Conservation (phyloP, 2,329 filamentous ascomycete genomes). For the Piedraia hortae region DNA sequence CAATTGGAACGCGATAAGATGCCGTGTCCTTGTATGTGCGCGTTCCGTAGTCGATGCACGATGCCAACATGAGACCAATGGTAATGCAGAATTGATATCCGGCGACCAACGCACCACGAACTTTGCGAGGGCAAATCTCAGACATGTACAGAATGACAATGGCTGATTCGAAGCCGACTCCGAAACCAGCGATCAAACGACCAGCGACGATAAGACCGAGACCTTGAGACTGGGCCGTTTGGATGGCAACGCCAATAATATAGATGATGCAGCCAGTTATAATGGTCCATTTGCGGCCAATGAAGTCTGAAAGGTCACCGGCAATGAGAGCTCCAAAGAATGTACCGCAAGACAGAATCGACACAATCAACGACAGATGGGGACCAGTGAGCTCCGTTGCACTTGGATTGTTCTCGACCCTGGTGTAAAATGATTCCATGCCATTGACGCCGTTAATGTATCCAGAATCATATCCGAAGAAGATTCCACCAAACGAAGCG, state of each 20-base stretch:
- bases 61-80: constrained; percentile 37
- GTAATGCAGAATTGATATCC: constrained; percentile 69
- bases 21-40: constrained; percentile 32
- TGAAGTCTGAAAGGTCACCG: constrained; percentile 48
- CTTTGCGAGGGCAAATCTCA: constrained; percentile 30
- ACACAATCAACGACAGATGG: constrained; percentile 35
- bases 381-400: constrained; percentile 9
- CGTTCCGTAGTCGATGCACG: constrained; percentile 46
- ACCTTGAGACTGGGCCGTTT: constrained; percentile 26
- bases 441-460: constrained; percentile 31
- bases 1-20: constrained; percentile 58
- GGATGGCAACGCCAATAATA: constrained; percentile 24
- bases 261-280: constrained; percentile 47
- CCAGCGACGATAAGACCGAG: constrained; percentile 40
- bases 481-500: constrained; percentile 2
- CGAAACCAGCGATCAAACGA: constrained; percentile 47
- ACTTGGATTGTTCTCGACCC: constrained; percentile 19
- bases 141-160: constrained; percentile 73
- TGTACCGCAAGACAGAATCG: constrained; percentile 41
- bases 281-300: constrained; percentile 46
- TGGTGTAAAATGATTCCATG: constrained; percentile 23
- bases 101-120: constrained; percentile 53
- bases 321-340: constrained; percentile 57
- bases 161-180: constrained; percentile 57
- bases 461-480: constrained; percentile 38